A percentile compares a stretch with the other conserved stretches of the same genome.
These are phyloP conservation scores for Penicillium sp. DNA, from an alignment of 2,329 filamentous ascomycete genomes.

Conservation along the genomic window DNA sequence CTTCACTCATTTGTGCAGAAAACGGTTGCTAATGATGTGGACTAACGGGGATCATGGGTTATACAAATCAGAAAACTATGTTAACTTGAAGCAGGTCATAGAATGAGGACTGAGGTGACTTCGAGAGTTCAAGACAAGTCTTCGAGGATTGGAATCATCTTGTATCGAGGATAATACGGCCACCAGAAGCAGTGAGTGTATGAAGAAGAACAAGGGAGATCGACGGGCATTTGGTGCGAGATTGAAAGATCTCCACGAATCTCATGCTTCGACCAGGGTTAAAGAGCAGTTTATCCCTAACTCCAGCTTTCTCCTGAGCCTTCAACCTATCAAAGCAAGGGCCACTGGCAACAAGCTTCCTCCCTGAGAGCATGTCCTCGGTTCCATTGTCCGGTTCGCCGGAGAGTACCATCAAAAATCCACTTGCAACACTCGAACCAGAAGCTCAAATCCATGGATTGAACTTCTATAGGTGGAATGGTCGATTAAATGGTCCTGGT, in stretches of 20 bases:
- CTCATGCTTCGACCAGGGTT: constrained; percentile 6
- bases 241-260: constrained; percentile 8
- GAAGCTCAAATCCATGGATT: constrained; percentile 10
- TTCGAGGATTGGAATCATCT: background rate
- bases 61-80: background rate
- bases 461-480: background rate
- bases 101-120: background rate
- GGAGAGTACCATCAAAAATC: constrained; percentile 18
- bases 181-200: background rate
- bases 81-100: background rate
- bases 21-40: background rate
- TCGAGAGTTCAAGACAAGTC: background rate
- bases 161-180: background rate
- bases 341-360: constrained; percentile 2
- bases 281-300: background rate
- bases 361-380: constrained; percentile 8
- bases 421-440: constrained; percentile 8
- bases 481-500: background rate
- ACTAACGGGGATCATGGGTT: background rate
- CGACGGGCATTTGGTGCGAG: background rate
- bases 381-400: constrained; percentile 26
- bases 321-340: constrained; percentile 12
- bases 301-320: constrained; percentile 4
- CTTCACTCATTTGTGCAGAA: background rate
- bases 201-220: background rate